phyloP scores from a whole-genome alignment of 805 yeast species.

The Candida saitoana region DNA sequence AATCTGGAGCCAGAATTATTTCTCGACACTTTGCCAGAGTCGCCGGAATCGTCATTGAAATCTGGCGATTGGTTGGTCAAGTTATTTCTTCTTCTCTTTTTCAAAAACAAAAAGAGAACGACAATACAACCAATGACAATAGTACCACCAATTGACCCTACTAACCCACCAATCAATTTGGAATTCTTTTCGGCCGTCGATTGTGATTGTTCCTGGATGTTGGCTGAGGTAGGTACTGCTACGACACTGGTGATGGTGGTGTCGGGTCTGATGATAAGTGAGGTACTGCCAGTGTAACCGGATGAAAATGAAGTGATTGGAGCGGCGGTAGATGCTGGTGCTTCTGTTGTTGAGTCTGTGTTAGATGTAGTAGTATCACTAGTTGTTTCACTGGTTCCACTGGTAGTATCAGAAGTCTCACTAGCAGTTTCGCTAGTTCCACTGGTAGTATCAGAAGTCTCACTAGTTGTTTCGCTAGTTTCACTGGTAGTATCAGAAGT shows the following conservation, averaged over 20 bases:
- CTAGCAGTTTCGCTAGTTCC: conserved; percentile 1
- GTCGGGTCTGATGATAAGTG: conserved; percentile 16
- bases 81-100: conserved; percentile 22
- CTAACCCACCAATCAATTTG: conserved; percentile 41
- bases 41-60: conserved; percentile 28
- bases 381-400: conserved; percentile 1
- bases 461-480: background rate
- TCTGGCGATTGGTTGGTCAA: conserved; percentile 42
- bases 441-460: conserved; percentile 6
- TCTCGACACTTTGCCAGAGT: background rate
- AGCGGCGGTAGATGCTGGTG: conserved; percentile 5
- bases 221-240: conserved; percentile 33
- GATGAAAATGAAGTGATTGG: conserved; percentile 11
- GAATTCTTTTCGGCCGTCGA: conserved; percentile 22
- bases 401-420: conserved; percentile 4
- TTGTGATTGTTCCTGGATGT: conserved; percentile 10
- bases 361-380: conserved; percentile 4
- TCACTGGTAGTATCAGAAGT: background rate
- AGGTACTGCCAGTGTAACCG: conserved; percentile 9
- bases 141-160: conserved; percentile 46
- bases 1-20: background rate
- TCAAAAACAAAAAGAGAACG: conserved; percentile 32
- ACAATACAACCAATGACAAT: conserved; percentile 37
- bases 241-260: conserved; percentile 40
- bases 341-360: conserved; percentile 4